Evolutionary conservation across 176 grass and related monocot species (phyloP).

Genomic region (Secale cereale): DNA sequence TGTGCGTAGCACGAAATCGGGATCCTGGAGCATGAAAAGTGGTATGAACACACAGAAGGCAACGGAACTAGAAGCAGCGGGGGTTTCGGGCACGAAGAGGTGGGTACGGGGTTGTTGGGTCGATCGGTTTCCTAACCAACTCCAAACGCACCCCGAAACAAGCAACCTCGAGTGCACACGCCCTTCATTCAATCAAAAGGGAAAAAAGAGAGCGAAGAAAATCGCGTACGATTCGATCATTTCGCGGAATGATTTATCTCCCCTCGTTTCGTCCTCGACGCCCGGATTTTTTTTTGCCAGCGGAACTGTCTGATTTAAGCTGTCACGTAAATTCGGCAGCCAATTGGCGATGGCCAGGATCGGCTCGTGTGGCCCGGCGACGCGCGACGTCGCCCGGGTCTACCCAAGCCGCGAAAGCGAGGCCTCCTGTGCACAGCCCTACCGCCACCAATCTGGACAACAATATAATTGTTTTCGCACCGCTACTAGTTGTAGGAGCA

Average conservation of each 20-base stretch:
- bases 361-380: conserved; percentile 29
- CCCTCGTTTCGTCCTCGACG: too few species aligned
- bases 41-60: background rate
- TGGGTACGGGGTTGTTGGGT: conserved; percentile 46
- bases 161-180: conserved; percentile 24
- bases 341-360: background rate
- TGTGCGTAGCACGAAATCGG: background rate
- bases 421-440: background rate
- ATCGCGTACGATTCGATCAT: background rate
- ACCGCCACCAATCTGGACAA: background rate
- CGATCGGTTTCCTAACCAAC: conserved; percentile 48
- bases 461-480: too few species aligned
- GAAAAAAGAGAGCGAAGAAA: background rate
- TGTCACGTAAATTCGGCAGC: background rate
- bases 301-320: background rate
- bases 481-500: too few species aligned
- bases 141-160: conserved; percentile 30
- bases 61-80: background rate
- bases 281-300: too few species aligned
- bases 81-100: background rate
- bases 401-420: conserved; percentile 27
- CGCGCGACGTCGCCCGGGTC: conserved; percentile 12
- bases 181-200: background rate
- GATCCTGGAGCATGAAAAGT: background rate
- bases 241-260: background rate